Evolutionary conservation across 1,139 yeast genomes (phyloP), one percentile per base, ranked within the genome.

Genomic region (Scheffersomyces lignicola): DNA sequence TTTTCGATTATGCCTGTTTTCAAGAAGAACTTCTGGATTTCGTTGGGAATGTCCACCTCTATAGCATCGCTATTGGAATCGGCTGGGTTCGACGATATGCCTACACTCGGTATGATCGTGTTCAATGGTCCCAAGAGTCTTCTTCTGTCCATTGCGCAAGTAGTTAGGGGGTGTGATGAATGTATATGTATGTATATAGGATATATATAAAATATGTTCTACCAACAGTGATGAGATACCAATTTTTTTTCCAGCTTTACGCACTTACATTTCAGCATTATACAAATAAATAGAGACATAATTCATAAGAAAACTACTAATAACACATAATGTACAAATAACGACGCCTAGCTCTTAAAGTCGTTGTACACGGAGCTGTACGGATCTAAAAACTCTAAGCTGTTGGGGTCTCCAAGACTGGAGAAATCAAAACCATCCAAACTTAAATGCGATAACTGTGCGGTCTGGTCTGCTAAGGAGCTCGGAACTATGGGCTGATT

Each of bases 131-230:
- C 92, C 26, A 80, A 51, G 16, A 83, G 63, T 56, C 90, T 72
- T 69, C 88, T 78, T 70, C 92, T 79, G 51, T 84, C 92, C 32
- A 65, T 65, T 18, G 62, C 61, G n/a, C n/a, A n/a, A n/a, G n/a
- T n/a, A n/a, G n/a, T n/a, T 12, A n/a, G 13, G 12, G 8, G 22
- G 14, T 15, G 18, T 26, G n/a, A 32, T 20, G 25, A 11, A 10
- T 32, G 44, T 26, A 5, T 26, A 26, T 6, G 10, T 26, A n/a
- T 27, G 4, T 27, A 27, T 27, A 27, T 13, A 31, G 27, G n/a
- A n/a, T n/a, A n/a, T n/a, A n/a, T n/a, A n/a, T n/a, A n/a, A n/a
- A n/a, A n/a, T n/a, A n/a, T n/a, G n/a, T n/a, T n/a, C n/a, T n/a
- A n/a, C n/a, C n/a, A 20, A 9, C 13, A 9, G 11, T 11, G 13